Evolutionary conservation across 768 basidiomycete species (phyloP), one percentile per base, ranked within the genome.

Genomic region (Podaxis sp.): DNA sequence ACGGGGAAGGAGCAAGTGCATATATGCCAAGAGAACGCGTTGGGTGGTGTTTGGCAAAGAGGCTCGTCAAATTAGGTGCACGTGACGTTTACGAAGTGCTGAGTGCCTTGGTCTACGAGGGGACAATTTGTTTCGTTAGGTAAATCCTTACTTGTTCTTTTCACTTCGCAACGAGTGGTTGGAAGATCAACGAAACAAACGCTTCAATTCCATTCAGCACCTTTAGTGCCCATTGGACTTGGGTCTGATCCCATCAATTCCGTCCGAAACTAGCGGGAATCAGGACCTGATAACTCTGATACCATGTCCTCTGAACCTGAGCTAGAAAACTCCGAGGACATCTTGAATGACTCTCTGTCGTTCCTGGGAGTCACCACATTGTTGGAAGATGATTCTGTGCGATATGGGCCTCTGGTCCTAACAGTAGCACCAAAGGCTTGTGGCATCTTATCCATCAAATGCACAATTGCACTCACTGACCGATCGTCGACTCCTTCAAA

Each of bases 361-460:
- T 79, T 86, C 61, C 70, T 86, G n/a, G 81, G 79, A 4, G 81
- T 72, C 18, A 72, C 77, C 48, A 70, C 70, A 46, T 73, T 77
- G 0, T 63, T 75, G 11, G 80, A 83, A 47, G 73, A 80, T 54
- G 77, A 72, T 37, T 57, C 72, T 32, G 78, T 87, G 51, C 67
- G 63, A 36, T 89, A 86, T 61, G 86, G 87, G 25, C 78, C 82
- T 35, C 71, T 87, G 57, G 71, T 60, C 35, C 70, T 89, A 58
- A 79, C 82, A 5, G 76, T 84, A 38, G 82, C 87, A 47, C 79
- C 81, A 40, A 87, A 88, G 82, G 87, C 82, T 67, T 55, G 74
- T 59, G 44, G 37, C 13, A 21, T 46, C 21, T 50, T 18, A n/a
- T 61, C 16, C 50, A 40, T 57, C 51, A 47, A 21, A 54, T 54